phyloP scores from a whole-genome alignment of 23 red algal genomes.

The Gracilaria gracilis region DNA sequence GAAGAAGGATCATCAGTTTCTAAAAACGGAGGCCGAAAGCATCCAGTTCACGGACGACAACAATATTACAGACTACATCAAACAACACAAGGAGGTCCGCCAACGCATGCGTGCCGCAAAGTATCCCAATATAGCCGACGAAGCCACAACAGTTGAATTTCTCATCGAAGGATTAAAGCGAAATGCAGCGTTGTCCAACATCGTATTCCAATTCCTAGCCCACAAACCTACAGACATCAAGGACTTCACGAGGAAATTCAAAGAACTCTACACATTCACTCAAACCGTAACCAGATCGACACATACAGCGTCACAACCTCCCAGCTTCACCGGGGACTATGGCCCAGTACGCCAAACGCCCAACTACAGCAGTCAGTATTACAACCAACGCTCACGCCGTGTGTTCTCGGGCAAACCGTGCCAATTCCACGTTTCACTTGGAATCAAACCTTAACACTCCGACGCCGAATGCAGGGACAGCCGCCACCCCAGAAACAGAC shows the following conservation, averaged over 20 bases:
- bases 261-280: no score
- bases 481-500: no score
- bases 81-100: neutral
- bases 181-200: no score
- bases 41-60: no score
- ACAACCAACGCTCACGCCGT: no score
- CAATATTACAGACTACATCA: neutral
- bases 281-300: no score
- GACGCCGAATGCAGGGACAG: no score
- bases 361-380: neutral
- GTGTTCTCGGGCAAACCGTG: no score
- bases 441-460: no score
- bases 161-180: neutral
- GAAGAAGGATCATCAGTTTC: neutral
- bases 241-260: neutral
- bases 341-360: neutral
- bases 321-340: slow-evolving; percentile 9
- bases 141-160: neutral
- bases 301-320: no score
- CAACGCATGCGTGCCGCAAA: no score
- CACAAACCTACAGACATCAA: neutral
- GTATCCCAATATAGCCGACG: neutral
- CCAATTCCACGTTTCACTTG: neutral
- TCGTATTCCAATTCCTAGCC: neutral
- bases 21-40: neutral